These are phyloP conservation scores for Boletus rufocinnamomeus DNA, from an alignment of 768 basidiomycete genomes.

Conservation along the genomic window DNA sequence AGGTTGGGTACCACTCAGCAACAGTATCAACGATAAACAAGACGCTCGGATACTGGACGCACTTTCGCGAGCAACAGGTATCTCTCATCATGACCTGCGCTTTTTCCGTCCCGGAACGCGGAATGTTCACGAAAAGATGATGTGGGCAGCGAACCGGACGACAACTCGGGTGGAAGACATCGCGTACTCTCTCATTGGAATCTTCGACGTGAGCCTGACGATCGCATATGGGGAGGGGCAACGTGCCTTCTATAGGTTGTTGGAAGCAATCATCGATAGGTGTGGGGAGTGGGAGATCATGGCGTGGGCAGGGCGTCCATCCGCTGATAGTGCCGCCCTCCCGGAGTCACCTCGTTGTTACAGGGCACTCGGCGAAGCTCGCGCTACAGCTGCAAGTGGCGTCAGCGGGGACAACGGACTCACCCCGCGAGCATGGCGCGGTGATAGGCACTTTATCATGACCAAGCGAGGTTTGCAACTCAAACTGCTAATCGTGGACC, in stretches of 20 bases:
- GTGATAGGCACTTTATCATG: constrained; percentile 33
- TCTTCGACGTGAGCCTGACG: constrained; percentile 37
- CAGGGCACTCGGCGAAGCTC: constrained; percentile 18
- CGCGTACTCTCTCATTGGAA: constrained; percentile 36
- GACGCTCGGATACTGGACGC: constrained; percentile 23
- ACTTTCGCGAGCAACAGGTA: constrained; percentile 31
- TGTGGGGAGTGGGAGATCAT: constrained; percentile 37
- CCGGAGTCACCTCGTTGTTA: constrained; percentile 36
- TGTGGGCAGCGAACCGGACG: constrained; percentile 37
- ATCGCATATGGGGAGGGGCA: constrained; percentile 39
- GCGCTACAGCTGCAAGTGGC: background rate
- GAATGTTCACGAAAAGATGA: constrained; percentile 32
- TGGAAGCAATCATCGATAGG: constrained; percentile 32
- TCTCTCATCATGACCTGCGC: constrained; percentile 27
- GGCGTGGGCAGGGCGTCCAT: constrained; percentile 32
- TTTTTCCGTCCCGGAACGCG: constrained; percentile 28
- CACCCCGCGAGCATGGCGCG: constrained; percentile 21
- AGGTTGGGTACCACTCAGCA: constrained; percentile 29
- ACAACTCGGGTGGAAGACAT: constrained; percentile 37
- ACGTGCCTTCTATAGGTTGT: constrained; percentile 33
- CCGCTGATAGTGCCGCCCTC: constrained; percentile 31
- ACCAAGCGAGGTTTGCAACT: constrained; percentile 36
- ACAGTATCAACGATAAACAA: constrained; percentile 31
- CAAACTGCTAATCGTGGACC: constrained; percentile 24
- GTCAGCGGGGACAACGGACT: background rate